Evolutionary conservation across 2,329 filamentous ascomycete species (phyloP).

Genomic region (Aspergillus novofumigatus): DNA sequence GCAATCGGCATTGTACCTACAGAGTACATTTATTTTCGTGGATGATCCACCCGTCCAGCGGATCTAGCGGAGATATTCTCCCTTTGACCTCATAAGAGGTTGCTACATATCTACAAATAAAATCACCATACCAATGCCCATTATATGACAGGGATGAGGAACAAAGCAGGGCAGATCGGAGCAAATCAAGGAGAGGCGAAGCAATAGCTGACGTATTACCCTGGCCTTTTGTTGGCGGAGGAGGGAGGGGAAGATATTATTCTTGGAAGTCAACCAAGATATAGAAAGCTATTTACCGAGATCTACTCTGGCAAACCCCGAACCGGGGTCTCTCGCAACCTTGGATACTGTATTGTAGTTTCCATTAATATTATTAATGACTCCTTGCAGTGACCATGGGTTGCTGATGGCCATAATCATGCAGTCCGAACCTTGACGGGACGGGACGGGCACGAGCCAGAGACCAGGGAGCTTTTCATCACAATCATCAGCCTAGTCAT

Average conservation of each 20-base stretch:
- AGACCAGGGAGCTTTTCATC: not conserved
- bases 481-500: not conserved
- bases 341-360: not conserved
- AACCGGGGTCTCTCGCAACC: not conserved
- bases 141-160: not conserved
- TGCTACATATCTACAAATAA: not conserved
- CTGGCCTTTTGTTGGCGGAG: too few relatives aligned
- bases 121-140: not conserved
- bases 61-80: not conserved
- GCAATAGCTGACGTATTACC: not conserved
- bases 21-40: not conserved
- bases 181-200: not conserved
- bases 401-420: slow-evolving; percentile 18
- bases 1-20: not conserved
- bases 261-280: too few relatives aligned
- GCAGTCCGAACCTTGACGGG: slow-evolving; percentile 36
- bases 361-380: not conserved
- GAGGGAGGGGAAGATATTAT: too few relatives aligned
- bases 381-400: slow-evolving; percentile 32
- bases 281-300: not conserved
- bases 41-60: not conserved
- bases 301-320: not conserved
- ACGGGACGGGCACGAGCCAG: slow-evolving; percentile 26
- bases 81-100: not conserved
- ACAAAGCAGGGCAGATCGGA: not conserved